Percentiles rank a stretch among this genome's conserved stretches.
These are phyloP conservation scores for Bryum argenteum DNA, from an alignment of 225 moss, liverwort and hornwort genomes.

Conservation along the genomic window DNA sequence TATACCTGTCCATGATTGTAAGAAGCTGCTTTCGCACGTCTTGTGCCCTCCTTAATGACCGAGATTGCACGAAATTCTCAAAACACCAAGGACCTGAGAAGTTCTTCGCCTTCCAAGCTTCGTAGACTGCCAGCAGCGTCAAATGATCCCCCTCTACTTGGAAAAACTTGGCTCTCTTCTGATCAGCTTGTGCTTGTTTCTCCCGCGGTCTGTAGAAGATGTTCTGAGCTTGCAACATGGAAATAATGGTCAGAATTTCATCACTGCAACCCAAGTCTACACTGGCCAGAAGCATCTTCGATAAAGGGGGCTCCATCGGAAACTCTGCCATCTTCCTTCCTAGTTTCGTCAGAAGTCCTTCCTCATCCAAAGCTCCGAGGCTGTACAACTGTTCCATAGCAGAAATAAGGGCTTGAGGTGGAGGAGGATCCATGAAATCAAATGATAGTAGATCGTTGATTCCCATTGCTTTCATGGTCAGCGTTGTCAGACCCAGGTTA, in stretches of 20 bases:
- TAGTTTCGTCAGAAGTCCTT: slow-evolving; percentile 88
- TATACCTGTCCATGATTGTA: slow-evolving; percentile 99
- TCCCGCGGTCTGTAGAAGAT: slow-evolving; percentile 93
- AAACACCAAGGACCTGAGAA: slow-evolving; percentile 99
- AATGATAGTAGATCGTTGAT: slow-evolving; percentile 97
- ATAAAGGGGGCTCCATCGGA: slow-evolving; percentile 89
- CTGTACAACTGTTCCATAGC: slow-evolving; percentile 98
- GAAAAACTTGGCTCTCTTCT: slow-evolving; percentile 95
- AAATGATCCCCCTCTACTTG: slow-evolving; percentile 98
- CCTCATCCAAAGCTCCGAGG: slow-evolving; percentile 95
- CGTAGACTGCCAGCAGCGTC: slow-evolving; percentile 87
- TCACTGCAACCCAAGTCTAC: slow-evolving; percentile 98
- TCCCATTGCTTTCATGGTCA: slow-evolving; percentile 99
- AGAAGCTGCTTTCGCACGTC: slow-evolving; percentile 95
- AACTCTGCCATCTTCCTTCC: slow-evolving; percentile 98
- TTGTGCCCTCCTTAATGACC: slow-evolving; percentile 87
- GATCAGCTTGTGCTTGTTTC: slow-evolving; percentile 98
- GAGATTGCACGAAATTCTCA: slow-evolving; percentile 97
- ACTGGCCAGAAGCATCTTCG: slow-evolving; percentile 97
- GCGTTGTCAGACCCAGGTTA: slow-evolving; percentile 78
- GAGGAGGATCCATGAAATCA: slow-evolving; percentile 99
- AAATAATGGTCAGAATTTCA: slow-evolving; percentile 92
- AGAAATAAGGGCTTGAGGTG: slow-evolving; percentile 93
- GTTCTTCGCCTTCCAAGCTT: slow-evolving; percentile 99
- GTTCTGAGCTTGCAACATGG: slow-evolving; percentile 95